These are phyloP conservation scores for Rhizomucor miehei DNA, from an alignment of 371 early-diverging fungal species.

Conservation along the genomic window DNA sequence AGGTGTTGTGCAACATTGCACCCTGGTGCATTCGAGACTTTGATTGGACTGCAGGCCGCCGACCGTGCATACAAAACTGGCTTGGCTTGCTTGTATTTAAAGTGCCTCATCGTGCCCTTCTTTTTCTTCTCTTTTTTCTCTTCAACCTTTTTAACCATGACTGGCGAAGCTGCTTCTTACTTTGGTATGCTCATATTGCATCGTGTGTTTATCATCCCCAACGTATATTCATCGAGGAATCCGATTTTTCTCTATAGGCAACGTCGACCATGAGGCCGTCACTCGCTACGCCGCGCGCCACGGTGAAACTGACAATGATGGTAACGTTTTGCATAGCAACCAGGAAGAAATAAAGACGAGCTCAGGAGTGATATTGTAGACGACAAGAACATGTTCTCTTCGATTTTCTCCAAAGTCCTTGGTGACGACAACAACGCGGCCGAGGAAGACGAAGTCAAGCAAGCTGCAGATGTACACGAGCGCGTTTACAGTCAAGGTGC, in stretches of 20 bases:
- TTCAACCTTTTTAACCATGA: conserved; percentile 10
- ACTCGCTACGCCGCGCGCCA: conserved; percentile 33
- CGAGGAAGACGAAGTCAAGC: conserved; percentile 26
- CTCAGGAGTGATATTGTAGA: background rate
- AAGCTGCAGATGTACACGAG: conserved; percentile 30
- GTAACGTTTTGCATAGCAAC: conserved; percentile 4
- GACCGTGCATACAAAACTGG: no score
- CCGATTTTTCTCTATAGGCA: conserved; percentile 4
- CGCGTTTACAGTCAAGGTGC: conserved; percentile 36
- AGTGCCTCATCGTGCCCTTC: no score
- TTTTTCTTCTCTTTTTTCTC: conserved; percentile 1
- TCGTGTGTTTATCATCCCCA: background rate
- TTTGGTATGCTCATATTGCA: conserved; percentile 11
- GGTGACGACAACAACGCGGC: conserved; percentile 25
- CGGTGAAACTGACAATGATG: conserved; percentile 18
- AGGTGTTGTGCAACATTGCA: no score
- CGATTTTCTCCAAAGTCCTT: conserved; percentile 22
- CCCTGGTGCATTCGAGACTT: no score
- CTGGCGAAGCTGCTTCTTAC: conserved; percentile 22
- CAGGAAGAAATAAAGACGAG: background rate
- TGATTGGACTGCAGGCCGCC: no score
- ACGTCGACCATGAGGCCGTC: conserved; percentile 19
- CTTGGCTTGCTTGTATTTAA: background rate
- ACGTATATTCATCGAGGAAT: background rate
- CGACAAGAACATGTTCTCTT: conserved; percentile 30